Percentiles rank a stretch among this genome's conserved stretches.
phyloP scores from a whole-genome alignment of 345 rosid genomes.

The Dipteronia sinensis region DNA sequence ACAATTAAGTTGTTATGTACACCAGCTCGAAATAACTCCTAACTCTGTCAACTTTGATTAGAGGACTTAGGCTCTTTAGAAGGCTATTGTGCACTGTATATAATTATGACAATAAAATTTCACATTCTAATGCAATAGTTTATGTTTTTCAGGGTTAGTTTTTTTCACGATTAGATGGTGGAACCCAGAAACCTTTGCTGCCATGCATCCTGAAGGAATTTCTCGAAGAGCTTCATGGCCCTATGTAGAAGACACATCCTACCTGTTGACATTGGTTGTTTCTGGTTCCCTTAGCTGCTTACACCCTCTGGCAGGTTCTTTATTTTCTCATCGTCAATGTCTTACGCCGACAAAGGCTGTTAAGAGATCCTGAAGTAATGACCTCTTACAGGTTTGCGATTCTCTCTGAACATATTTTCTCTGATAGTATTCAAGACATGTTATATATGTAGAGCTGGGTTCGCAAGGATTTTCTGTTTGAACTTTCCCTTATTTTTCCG shows the following conservation, averaged over 20 bases:
- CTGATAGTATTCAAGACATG: not conserved
- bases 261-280: constrained; percentile 87
- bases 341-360: constrained; percentile 81
- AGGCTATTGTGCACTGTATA: not conserved
- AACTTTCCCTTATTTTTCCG: not conserved
- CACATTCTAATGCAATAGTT: constrained; percentile 19
- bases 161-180: constrained; percentile 98
- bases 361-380: constrained; percentile 99
- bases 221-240: constrained; percentile 79
- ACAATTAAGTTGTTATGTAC: too few species aligned
- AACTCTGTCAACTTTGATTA: too few species aligned
- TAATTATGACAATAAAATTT: not conserved
- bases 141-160: constrained; percentile 63
- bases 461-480: not conserved
- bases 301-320: constrained; percentile 87
- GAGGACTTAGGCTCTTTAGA: not conserved
- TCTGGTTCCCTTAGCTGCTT: constrained; percentile 78
- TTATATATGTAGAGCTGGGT: not conserved
- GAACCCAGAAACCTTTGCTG: constrained; percentile 89
- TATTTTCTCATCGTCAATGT: constrained; percentile 92
- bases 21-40: too few species aligned
- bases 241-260: constrained; percentile 75
- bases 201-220: constrained; percentile 85
- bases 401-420: constrained; percentile 8
- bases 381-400: constrained; percentile 80